Percentiles rank a stretch among this genome's conserved stretches.
phyloP scores from a whole-genome alignment of 345 rosid species.

The Rhodomyrtus tomentosa region DNA sequence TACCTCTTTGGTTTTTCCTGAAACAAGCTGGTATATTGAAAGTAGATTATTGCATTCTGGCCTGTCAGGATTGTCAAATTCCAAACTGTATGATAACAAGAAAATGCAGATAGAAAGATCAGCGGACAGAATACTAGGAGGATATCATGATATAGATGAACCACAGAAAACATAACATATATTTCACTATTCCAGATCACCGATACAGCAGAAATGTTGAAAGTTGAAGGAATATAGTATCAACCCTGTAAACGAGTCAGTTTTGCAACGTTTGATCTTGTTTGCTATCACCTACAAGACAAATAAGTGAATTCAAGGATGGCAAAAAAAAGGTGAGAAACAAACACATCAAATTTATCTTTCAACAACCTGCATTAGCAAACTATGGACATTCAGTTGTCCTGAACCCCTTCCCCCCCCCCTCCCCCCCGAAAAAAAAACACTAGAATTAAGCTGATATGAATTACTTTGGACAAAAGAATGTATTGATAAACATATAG shows the following conservation, averaged over 20 bases:
- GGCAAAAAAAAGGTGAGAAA: not conserved
- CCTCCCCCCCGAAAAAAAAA: not conserved
- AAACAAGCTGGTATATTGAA: conserved; percentile 69
- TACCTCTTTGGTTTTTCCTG: conserved; percentile 85
- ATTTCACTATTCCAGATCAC: not conserved
- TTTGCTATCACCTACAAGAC: conserved; percentile 53
- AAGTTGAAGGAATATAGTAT: not conserved
- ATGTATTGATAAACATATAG: not conserved
- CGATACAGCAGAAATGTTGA: not conserved
- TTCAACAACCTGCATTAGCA: not conserved
- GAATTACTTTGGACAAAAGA: not conserved
- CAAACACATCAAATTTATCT: not conserved
- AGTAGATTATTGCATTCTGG: conserved; percentile 95
- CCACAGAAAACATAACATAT: not conserved
- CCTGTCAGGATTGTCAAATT: conserved; percentile 85
- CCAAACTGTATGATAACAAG: conserved; percentile 37
- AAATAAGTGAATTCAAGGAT: not conserved
- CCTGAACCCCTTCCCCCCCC: not conserved
- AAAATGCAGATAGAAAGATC: not conserved
- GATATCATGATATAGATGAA: not conserved
- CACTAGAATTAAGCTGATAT: not conserved
- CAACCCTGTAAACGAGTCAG: conserved; percentile 70
- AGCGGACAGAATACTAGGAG: not conserved
- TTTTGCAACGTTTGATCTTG: conserved; percentile 92
- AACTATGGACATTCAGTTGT: not conserved